A percentile compares a stretch with the other conserved stretches of the same genome.
Evolutionary conservation across 768 basidiomycete species (phyloP).

Genomic region (Lyophyllum atratum): DNA sequence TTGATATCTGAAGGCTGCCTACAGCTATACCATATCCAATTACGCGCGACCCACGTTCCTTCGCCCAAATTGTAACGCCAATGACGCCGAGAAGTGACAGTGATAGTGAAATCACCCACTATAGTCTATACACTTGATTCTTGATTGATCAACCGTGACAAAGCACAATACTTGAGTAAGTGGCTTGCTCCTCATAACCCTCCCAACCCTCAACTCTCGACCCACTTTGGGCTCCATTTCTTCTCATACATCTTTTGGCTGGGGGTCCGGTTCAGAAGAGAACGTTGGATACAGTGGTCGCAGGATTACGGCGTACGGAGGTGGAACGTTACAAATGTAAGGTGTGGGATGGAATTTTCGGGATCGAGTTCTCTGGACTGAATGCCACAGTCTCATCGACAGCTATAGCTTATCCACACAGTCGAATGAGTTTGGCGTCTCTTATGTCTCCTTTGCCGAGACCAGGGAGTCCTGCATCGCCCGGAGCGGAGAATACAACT

Average conservation of each 20-base stretch:
- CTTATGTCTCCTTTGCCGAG: background rate
- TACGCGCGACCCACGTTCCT: too few relatives aligned
- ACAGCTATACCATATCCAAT: too few relatives aligned
- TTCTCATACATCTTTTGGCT: background rate
- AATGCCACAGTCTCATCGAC: background rate
- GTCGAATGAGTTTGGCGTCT: background rate
- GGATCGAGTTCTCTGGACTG: background rate
- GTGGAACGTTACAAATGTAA: conserved; percentile 6
- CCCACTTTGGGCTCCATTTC: background rate
- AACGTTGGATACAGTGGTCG: background rate
- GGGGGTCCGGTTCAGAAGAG: background rate
- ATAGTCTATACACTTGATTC: too few relatives aligned
- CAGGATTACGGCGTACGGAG: background rate
- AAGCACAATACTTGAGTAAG: background rate
- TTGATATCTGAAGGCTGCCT: too few relatives aligned
- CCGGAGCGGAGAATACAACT: background rate
- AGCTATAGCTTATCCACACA: background rate
- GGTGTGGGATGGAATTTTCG: background rate
- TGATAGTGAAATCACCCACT: too few relatives aligned
- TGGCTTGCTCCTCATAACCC: background rate
- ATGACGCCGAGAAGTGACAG: too few relatives aligned
- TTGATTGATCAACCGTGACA: background rate
- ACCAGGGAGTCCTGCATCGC: background rate
- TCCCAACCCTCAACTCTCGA: background rate
- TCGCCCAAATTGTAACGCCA: too few relatives aligned